A percentile compares a stretch with the other conserved stretches of the same genome.
These are phyloP conservation scores for Taphrina deformans DNA, from an alignment of 1,139 yeast species.

Conservation along the genomic window DNA sequence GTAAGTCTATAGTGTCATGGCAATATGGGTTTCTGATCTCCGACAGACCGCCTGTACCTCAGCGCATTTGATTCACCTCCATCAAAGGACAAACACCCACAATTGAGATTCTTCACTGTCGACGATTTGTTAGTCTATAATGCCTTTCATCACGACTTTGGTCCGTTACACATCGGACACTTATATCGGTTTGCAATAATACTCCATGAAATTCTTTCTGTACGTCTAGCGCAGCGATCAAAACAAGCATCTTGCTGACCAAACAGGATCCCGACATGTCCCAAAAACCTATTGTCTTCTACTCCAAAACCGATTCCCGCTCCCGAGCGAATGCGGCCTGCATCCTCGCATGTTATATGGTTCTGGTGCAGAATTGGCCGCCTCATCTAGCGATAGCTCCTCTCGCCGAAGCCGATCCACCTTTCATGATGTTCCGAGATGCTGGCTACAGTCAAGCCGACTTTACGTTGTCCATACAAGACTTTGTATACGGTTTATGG, in stretches of 20 bases:
- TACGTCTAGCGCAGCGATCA: not conserved
- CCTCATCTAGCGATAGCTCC: constrained; percentile 98
- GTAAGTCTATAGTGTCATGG: constrained; percentile 13
- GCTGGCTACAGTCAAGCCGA: constrained; percentile 97
- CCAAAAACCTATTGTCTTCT: constrained; percentile 86
- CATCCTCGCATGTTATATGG: constrained; percentile 89
- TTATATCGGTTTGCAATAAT: constrained; percentile 92
- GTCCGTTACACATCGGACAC: constrained; percentile 91
- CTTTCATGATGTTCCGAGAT: constrained; percentile 91
- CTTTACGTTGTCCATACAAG: constrained; percentile 89
- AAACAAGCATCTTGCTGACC: not conserved
- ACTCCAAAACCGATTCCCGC: constrained; percentile 76
- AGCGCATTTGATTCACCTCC: constrained; percentile 87
- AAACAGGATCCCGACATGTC: constrained; percentile 62
- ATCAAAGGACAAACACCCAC: constrained; percentile 68
- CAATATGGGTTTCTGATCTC: not conserved
- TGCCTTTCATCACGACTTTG: constrained; percentile 91
- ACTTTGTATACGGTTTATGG: constrained; percentile 94
- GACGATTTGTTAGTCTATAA: constrained; percentile 91
- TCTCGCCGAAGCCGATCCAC: constrained; percentile 86
- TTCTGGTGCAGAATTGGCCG: constrained; percentile 93
- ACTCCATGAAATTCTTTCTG: constrained; percentile 71
- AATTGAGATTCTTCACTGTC: constrained; percentile 63
- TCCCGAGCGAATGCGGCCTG: constrained; percentile 94
- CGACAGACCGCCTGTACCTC: constrained; percentile 72